These are phyloP conservation scores for Purshia tridentata DNA, from an alignment of 306 rosid genomes.

Conservation along the genomic window DNA sequence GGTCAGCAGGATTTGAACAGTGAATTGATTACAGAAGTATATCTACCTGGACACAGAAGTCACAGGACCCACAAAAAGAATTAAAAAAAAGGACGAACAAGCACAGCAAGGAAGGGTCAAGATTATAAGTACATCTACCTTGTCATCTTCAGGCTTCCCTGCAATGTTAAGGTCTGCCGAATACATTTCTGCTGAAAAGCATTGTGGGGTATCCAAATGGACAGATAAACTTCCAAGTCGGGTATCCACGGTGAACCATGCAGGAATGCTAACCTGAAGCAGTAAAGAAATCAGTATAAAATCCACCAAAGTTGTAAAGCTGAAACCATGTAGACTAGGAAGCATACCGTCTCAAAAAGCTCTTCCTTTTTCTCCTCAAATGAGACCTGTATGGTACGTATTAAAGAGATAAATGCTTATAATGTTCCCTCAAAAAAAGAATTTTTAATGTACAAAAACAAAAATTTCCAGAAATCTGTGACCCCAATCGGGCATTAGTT, in stretches of 20 bases:
- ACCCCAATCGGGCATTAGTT: slow-evolving; percentile 20
- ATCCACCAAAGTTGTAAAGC: slow-evolving; percentile 22
- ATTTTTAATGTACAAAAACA: slow-evolving; percentile 12
- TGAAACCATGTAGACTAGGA: slow-evolving; percentile 23
- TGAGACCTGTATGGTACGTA: slow-evolving; percentile 60
- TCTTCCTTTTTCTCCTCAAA: slow-evolving; percentile 91
- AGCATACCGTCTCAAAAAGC: slow-evolving; percentile 86
- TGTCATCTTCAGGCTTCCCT: slow-evolving; percentile 97
- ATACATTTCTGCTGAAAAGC: slow-evolving; percentile 98
- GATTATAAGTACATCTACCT: slow-evolving; percentile 47
- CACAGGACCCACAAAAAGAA: slow-evolving; percentile 3
- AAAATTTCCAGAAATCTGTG: slow-evolving; percentile 2
- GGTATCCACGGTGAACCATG: slow-evolving; percentile 97
- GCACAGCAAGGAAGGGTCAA: slow-evolving; percentile 2
- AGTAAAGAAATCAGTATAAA: slow-evolving; percentile 26
- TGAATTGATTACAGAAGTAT: too few species aligned
- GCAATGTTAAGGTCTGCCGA: slow-evolving; percentile 82
- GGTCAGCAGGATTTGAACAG: too few species aligned
- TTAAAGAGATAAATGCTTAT: slow-evolving; percentile 25
- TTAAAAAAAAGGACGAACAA: neutral
- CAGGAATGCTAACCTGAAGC: slow-evolving; percentile 92
- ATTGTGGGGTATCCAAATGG: slow-evolving; percentile 93
- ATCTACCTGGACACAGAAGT: neutral
- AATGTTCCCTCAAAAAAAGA: slow-evolving; percentile 13
- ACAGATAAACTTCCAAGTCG: slow-evolving; percentile 96